Percentiles rank a stretch among this genome's conserved stretches.
Conservation (phyloP, 139 green algal species). For the Chlamydomonas sp. region DNA sequence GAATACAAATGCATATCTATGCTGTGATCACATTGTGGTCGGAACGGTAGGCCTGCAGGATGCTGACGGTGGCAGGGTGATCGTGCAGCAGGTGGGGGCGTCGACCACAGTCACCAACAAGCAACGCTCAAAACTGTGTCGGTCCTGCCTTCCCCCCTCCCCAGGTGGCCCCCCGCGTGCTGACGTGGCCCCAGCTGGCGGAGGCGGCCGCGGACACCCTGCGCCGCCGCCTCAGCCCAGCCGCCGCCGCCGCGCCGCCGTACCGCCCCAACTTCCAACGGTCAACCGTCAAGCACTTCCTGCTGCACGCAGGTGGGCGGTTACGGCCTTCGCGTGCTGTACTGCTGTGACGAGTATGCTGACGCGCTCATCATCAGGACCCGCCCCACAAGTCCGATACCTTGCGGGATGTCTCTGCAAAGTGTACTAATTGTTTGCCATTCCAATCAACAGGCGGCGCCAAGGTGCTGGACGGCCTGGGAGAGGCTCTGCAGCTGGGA, state of each 20-base stretch:
- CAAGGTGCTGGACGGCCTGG: conserved; percentile 65
- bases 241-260: background rate
- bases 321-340: no score
- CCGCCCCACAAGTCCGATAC: no score
- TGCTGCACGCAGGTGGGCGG: conserved; percentile 63
- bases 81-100: no score
- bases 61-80: conserved; percentile 31
- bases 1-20: background rate
- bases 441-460: conserved; percentile 4
- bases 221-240: background rate
- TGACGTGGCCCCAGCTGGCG: conserved; percentile 45
- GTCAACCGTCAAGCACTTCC: conserved; percentile 60
- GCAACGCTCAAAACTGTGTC: background rate
- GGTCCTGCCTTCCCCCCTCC: background rate
- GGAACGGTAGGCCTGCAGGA: conserved; percentile 38
- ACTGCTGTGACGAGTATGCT: no score
- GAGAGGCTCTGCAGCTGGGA: conserved; percentile 59
- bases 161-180: conserved; percentile 42
- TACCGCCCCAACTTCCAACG: conserved; percentile 51
- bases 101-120: background rate
- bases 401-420: no score
- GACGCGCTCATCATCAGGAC: no score
- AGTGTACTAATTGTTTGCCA: no score
- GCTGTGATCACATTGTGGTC: no score
- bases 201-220: conserved; percentile 1